Base-by-base conservation (phyloP, 2,329 filamentous ascomycete species). In the Aspergillus latus region DNA sequence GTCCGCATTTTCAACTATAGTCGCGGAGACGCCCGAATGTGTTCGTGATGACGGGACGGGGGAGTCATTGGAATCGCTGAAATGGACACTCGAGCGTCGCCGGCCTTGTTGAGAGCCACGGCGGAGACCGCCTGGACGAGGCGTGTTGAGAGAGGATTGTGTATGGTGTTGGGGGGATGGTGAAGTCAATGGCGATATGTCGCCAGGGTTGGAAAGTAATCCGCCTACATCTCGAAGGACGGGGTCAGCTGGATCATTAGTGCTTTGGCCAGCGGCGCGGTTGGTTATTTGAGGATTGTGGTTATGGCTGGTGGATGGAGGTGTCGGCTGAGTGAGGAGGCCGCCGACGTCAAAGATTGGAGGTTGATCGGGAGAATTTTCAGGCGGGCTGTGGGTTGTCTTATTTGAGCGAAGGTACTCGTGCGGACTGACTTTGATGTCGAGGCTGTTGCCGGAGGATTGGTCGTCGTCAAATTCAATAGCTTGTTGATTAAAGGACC, bases 321-420 rank as follows among this genome's bases (percentile, higher is more conserved):
- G 39, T 11, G 45, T 40, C 8, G 53, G 55, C 50, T 56, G 80
- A 4, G 87, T 84, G 0, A 95, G 76, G 0, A 96, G 75, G 0
- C 89, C 90, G 21, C 91, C 91, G 1, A 92, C 87, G 63, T 96
- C 92, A 65, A 93, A 92, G 71, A 96, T 93, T 0, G 89, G 90
- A 4, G 94, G 84, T 46, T 82, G 80, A 4, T 82, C 78, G 4
- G 84, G 80, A 62, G 69, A 70, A 72, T 45, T 76, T 68, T 44
- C 72, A 68, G 26, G 74, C 66, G 42, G 74, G 68, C 50, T 72
- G 32, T 61, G 62, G 0, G 63, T 59, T 8, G 66, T 63, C 13
- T 64, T 52, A 32, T 63, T 70, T 16, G 69, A 68, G 53, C 63
- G 62, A 32, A 73, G 66, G 44, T 72, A 73, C 49, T 74, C 71